Conservation (phyloP, 2,329 filamentous ascomycete genomes). For the Aphanoascus verrucosus region DNA sequence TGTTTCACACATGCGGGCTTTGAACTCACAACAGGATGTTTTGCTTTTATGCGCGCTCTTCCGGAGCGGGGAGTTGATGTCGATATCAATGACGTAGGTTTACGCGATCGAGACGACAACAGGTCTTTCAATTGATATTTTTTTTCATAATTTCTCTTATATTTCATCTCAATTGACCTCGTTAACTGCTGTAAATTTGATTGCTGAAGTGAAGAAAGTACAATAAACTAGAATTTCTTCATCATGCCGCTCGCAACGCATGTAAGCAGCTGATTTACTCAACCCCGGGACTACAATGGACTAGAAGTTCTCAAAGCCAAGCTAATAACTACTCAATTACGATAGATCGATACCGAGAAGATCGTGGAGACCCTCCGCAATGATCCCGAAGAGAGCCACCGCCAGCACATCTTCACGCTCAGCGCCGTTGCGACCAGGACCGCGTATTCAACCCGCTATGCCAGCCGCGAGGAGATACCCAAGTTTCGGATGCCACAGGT, state of each 20-base stretch:
- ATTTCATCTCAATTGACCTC: neutral
- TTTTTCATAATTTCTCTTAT: too few species aligned
- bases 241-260: slow-evolving; percentile 12
- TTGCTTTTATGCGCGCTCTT: too few species aligned
- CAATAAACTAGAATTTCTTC: neutral
- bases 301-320: neutral
- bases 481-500: slow-evolving; percentile 26
- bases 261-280: neutral
- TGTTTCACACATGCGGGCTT: too few species aligned
- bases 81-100: too few species aligned
- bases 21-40: too few species aligned
- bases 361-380: slow-evolving; percentile 21
- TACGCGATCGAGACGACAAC: too few species aligned
- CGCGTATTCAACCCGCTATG: slow-evolving; percentile 28
- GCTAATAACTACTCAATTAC: neutral
- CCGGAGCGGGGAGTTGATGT: too few species aligned
- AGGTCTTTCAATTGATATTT: too few species aligned
- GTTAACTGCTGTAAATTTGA: neutral
- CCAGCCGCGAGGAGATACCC: slow-evolving; percentile 24
- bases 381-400: slow-evolving; percentile 19
- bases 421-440: slow-evolving; percentile 21
- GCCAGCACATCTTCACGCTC: slow-evolving; percentile 22
- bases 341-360: slow-evolving; percentile 24
- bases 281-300: neutral
- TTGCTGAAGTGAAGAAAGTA: neutral